These are phyloP conservation scores for Stellera chamaejasme DNA, from an alignment of 345 rosid genomes.

Conservation along the genomic window DNA sequence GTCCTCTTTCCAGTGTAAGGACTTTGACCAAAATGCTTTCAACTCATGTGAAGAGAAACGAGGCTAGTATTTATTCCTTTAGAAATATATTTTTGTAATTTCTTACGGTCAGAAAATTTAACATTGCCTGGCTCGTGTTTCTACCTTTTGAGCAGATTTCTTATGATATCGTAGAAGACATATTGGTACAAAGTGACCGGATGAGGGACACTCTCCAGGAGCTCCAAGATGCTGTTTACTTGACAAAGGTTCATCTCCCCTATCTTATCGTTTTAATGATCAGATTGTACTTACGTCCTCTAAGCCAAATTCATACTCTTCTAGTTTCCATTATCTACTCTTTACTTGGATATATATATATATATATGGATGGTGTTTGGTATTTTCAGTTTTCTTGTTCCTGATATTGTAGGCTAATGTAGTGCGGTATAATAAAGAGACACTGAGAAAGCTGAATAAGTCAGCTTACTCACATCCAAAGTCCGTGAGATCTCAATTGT, in stretches of 20 bases:
- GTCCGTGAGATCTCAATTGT: slow-evolving; percentile 40
- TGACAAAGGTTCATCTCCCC: slow-evolving; percentile 54
- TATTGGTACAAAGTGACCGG: slow-evolving; percentile 62
- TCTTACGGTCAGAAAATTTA: slow-evolving; percentile 1
- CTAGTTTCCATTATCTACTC: no score
- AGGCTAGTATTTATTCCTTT: slow-evolving; percentile 34
- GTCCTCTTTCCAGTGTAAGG: slow-evolving; percentile 75
- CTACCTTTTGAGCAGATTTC: slow-evolving; percentile 37
- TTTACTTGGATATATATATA: background rate
- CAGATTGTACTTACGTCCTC: background rate
- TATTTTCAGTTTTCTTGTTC: background rate
- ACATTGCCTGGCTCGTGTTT: background rate
- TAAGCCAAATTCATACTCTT: no score
- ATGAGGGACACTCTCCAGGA: slow-evolving; percentile 68
- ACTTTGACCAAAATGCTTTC: slow-evolving; percentile 79
- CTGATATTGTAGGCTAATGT: slow-evolving; percentile 56
- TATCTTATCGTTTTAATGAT: background rate
- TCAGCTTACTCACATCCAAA: slow-evolving; percentile 33
- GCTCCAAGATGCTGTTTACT: slow-evolving; percentile 82
- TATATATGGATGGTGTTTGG: background rate
- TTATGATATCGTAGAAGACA: slow-evolving; percentile 75
- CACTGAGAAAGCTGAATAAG: slow-evolving; percentile 40
- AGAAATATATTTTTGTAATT: background rate
- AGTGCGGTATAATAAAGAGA: slow-evolving; percentile 63
- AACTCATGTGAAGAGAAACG: slow-evolving; percentile 58